A percentile compares a stretch with the other conserved stretches of the same genome.
These are phyloP conservation scores for Tetradesmus lagerheimii DNA, from an alignment of 139 green algal genomes.

Conservation along the genomic window DNA sequence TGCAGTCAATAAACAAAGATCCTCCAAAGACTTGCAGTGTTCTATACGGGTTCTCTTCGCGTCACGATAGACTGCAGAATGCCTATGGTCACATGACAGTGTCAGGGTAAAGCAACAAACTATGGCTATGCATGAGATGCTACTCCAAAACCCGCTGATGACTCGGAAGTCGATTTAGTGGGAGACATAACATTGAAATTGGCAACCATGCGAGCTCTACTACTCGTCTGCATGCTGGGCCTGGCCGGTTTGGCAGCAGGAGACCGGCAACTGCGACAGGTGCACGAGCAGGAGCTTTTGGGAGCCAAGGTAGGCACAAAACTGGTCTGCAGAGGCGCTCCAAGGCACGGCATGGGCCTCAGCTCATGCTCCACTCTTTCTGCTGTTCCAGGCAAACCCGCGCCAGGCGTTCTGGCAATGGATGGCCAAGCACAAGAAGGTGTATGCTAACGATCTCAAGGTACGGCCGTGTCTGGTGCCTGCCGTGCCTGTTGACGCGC, in stretches of 20 bases:
- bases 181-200: background rate
- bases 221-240: background rate
- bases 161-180: background rate
- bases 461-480: background rate
- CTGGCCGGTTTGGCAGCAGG: background rate
- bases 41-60: too few relatives aligned
- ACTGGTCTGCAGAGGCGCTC: too few relatives aligned
- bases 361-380: constrained; percentile 3
- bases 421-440: constrained; percentile 55
- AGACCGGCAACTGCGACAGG: constrained; percentile 13
- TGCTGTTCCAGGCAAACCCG: constrained; percentile 52
- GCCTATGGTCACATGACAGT: background rate
- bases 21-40: too few relatives aligned
- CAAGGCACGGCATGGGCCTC: background rate
- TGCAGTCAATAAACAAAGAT: too few relatives aligned
- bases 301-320: constrained; percentile 17
- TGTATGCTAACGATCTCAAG: constrained; percentile 53
- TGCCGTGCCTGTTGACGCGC: background rate
- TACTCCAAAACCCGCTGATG: background rate
- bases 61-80: background rate
- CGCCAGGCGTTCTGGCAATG: constrained; percentile 39
- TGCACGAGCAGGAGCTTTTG: constrained; percentile 37
- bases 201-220: background rate
- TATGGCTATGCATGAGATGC: background rate
- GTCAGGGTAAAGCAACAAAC: background rate